Base-by-base conservation (phyloP, 1,284 basidiomycete species). In the Tylopilus orsonianus region DNA sequence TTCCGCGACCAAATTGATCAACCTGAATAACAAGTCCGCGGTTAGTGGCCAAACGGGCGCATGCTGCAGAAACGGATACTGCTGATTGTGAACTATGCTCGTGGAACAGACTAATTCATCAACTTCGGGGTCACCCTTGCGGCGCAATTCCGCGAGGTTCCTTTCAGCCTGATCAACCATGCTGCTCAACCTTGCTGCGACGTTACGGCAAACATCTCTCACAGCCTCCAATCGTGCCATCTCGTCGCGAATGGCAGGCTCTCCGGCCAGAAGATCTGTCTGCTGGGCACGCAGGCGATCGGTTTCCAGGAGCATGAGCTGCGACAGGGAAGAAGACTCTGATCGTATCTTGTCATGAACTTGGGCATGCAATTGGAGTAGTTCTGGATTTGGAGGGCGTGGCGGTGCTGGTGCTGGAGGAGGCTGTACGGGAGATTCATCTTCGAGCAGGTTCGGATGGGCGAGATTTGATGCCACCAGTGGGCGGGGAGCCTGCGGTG, bases 81-180 rank as follows among this genome's bases (percentile, higher is more conserved):
- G 96, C 95, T 97, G 94, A 70, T 96, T 95, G 64, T 96, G 86
- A 32, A 97, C 93, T 48, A 97, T 96, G 24, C 83, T 90, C n/a
- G 91, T 94, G 33, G 90, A 86, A 66, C 95, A 97, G 9, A 97
- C 85, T 47, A 97, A 78, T 71, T 97, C 95, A 70, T 97, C 94
- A 8, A 97, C 92, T 62, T 86, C 82, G 33, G 85, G 84, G 66
- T 91, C 87, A 48, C 88, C 84, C 62, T 86, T 87, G 45, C 78
- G 73, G 53, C 81, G 79, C 53, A 94, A 70, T 56, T 88, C 86
- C 13, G 75, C 69, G 24, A 95, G 72, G 55, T 85, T 85, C 44
- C 75, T 67, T 59, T 91, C 84, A 14, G 83, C 87, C 44, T 78
- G 75, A 2, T 71, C 63, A 1, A 97, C 82, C 1, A 83, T 78